phyloP scores from a whole-genome alignment of 2,329 filamentous ascomycete species.

The Diaporthe helianthi region DNA sequence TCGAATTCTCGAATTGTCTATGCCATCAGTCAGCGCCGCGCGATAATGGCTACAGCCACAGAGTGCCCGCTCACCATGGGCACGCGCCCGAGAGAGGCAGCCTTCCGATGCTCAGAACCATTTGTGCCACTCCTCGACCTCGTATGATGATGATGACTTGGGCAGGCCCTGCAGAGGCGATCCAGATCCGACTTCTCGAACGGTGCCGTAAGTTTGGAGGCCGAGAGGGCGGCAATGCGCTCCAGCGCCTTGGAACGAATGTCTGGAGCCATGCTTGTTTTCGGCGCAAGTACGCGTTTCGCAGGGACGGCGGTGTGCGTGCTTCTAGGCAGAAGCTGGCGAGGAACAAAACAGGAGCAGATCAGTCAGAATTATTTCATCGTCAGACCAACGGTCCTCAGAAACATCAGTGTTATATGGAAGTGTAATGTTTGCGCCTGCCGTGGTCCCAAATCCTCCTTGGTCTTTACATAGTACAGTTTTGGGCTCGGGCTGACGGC shows the following conservation, averaged over 20 bases:
- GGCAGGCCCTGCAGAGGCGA: conserved; percentile 65
- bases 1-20: conserved; percentile 91
- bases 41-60: background rate
- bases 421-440: background rate
- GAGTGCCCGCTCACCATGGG: conserved; percentile 61
- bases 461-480: conserved; percentile 18
- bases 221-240: conserved; percentile 70
- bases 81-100: conserved; percentile 56
- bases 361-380: background rate
- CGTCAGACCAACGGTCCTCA: background rate
- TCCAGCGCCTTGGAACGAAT: conserved; percentile 69
- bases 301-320: background rate
- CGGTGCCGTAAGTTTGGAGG: conserved; percentile 57
- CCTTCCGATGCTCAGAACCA: conserved; percentile 51
- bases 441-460: conserved; percentile 3
- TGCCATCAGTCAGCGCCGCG: conserved; percentile 19
- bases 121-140: conserved; percentile 55
- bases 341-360: background rate
- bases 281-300: background rate
- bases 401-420: background rate
- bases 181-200: conserved; percentile 71
- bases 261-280: conserved; percentile 55
- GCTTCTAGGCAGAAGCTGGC: background rate
- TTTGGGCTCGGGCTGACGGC: conserved; percentile 30
- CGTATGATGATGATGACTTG: conserved; percentile 46